These are phyloP conservation scores for Metahyphopichia silvanorum DNA, from an alignment of 805 yeast genomes.

Conservation along the genomic window DNA sequence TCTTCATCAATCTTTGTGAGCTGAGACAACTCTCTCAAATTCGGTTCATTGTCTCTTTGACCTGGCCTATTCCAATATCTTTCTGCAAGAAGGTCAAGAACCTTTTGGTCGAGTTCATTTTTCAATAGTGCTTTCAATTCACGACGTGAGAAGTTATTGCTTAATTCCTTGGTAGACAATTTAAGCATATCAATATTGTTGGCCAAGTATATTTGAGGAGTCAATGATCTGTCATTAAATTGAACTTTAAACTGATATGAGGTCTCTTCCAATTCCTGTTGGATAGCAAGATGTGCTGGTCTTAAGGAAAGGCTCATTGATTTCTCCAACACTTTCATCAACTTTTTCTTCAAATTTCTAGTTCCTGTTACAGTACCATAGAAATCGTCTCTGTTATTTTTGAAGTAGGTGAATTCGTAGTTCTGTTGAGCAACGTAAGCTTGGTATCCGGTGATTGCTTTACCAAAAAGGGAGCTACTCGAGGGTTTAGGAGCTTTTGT, in stretches of 20 bases:
- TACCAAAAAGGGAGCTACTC: slow-evolving; percentile 40
- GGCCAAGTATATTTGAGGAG: slow-evolving; percentile 92
- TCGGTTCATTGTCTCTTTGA: slow-evolving; percentile 38
- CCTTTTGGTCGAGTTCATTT: slow-evolving; percentile 84
- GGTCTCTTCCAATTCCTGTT: slow-evolving; percentile 90
- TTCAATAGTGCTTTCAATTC: slow-evolving; percentile 78
- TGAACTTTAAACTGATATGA: slow-evolving; percentile 92
- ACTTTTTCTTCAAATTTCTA: slow-evolving; percentile 65
- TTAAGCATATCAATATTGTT: slow-evolving; percentile 87
- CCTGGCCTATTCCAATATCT: slow-evolving; percentile 84
- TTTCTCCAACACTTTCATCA: slow-evolving; percentile 82
- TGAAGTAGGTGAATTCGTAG: slow-evolving; percentile 56
- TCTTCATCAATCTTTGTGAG: slow-evolving; percentile 56
- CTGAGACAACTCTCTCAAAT: slow-evolving; percentile 52
- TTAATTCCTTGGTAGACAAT: slow-evolving; percentile 80
- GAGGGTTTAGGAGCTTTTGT: slow-evolving; percentile 64
- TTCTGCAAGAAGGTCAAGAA: slow-evolving; percentile 80
- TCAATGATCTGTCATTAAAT: slow-evolving; percentile 88
- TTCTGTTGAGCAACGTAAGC: slow-evolving; percentile 67
- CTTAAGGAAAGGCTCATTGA: slow-evolving; percentile 87
- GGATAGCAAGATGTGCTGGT: slow-evolving; percentile 83
- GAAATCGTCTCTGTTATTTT: slow-evolving; percentile 57
- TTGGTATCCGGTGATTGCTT: slow-evolving; percentile 47
- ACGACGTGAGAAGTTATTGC: slow-evolving; percentile 75
- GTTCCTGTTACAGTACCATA: slow-evolving; percentile 73